Evolutionary conservation across 202 grass and related monocot genomes (phyloP), one percentile per base, ranked within the genome.

Genomic region (Digitaria exilis): DNA sequence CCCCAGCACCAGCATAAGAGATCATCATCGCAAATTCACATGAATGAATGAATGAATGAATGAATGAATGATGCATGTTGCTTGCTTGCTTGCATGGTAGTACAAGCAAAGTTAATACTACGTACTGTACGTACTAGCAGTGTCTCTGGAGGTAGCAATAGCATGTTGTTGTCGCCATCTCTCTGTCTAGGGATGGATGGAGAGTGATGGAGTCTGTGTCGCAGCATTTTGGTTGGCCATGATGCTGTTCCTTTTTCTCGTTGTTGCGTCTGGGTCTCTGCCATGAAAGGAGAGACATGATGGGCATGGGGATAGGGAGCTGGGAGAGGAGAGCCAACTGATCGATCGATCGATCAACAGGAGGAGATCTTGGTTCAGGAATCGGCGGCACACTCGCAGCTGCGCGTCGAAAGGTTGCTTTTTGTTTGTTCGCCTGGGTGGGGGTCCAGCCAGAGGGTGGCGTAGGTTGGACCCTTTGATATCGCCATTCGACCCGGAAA

Each of bases 381-480:
- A 69, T 80, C 78, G 65, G 78, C 41, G 43, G 71, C 73, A 56
- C 65, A 44, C 79, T 69, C 46, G 71, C 78, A 76, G 82, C 64
- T 84, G 90, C 39, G 39, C 62, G 8, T 84, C 79, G 83, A 86
- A 92, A 92, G 90, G 74, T 60, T 73, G 76, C 84, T 73, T 92
- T 87, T 89, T 88, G 87, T 87, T 84, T 84, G 74, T 79, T 91
- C 69, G 46, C 90, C 80, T 75, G 26, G 66, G 59, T n/a, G 69
- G 45, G 8, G 45, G 32, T 39, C 37, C 37, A 39, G 37, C 37
- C 37, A 39, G 37, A 39, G 37, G 37, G 73, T 68, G 63, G 41
- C 76, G 76, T 77, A 59, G 75, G 69, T 32, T 25, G 58, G 84
- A 39, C 62, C 42, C 30, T 42, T 42, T 69, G 71, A 74, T 56